Evolutionary conservation across 1,284 basidiomycete species (phyloP).

Genomic region (Heterobasidion annosum): DNA sequence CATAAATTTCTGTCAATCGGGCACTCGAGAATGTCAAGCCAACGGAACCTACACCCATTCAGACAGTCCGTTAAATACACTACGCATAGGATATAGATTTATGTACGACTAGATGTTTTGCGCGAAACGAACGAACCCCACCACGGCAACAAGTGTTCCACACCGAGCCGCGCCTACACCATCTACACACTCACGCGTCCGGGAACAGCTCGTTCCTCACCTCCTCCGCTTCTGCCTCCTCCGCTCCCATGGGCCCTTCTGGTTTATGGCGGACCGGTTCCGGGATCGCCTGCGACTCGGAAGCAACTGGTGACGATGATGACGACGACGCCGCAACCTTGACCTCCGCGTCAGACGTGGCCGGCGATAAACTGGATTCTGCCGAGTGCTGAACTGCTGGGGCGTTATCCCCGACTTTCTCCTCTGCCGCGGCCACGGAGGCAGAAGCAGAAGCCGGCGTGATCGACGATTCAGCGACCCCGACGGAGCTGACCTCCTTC

Average conservation of each 20-base stretch:
- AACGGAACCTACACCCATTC: too few species aligned
- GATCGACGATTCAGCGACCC: background rate
- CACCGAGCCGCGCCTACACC: background rate
- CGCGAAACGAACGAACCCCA: too few species aligned
- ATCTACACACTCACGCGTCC: slow-evolving; percentile 5
- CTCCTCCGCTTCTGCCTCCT: slow-evolving; percentile 39
- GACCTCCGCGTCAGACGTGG: background rate
- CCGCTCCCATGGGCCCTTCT: slow-evolving; percentile 35
- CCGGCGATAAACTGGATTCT: background rate
- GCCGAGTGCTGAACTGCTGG: background rate
- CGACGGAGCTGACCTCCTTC: slow-evolving; percentile 7
- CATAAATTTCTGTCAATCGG: too few species aligned
- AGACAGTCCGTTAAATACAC: too few species aligned
- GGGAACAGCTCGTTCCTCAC: slow-evolving; percentile 49
- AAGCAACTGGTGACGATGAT: background rate
- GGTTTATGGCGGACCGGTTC: slow-evolving; percentile 5
- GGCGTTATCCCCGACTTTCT: background rate
- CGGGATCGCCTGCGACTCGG: background rate
- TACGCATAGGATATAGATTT: too few species aligned
- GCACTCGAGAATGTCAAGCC: too few species aligned
- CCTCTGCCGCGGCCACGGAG: background rate
- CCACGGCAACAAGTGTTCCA: too few species aligned
- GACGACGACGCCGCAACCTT: background rate
- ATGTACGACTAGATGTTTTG: too few species aligned
- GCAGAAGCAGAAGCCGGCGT: background rate